Evolutionary conservation across 257 asterid species (phyloP).

Genomic region (Echium plantagineum): DNA sequence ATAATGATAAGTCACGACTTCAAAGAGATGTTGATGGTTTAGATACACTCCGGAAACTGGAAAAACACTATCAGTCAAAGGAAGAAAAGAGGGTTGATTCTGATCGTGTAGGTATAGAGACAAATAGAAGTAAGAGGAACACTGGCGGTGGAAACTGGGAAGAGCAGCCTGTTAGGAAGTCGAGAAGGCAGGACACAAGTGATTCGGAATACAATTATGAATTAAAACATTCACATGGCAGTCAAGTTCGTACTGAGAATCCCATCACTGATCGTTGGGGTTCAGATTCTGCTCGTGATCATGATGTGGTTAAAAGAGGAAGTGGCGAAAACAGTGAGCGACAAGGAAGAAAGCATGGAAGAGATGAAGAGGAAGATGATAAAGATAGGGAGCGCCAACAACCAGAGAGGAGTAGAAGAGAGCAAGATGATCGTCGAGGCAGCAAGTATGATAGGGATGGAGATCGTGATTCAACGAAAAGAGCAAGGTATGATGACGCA

Average conservation of each 20-base stretch:
- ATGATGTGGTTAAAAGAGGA: slow-evolving; percentile 30
- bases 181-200: slow-evolving; percentile 23
- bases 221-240: background rate
- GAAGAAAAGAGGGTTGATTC: slow-evolving; percentile 23
- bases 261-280: slow-evolving; percentile 3
- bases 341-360: slow-evolving; percentile 37
- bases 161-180: slow-evolving; percentile 31
- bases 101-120: slow-evolving; percentile 23
- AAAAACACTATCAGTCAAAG: slow-evolving; percentile 30
- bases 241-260: background rate
- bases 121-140: slow-evolving; percentile 29
- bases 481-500: too few species aligned
- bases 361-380: slow-evolving; percentile 45
- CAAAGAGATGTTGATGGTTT: slow-evolving; percentile 12
- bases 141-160: slow-evolving; percentile 19
- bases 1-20: slow-evolving; percentile 20
- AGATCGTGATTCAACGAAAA: too few species aligned
- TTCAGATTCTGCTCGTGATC: slow-evolving; percentile 23
- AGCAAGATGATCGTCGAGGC: too few species aligned
- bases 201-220: background rate
- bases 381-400: too few species aligned
- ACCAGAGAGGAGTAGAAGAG: too few species aligned
- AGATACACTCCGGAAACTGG: slow-evolving; percentile 39
- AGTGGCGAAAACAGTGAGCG: slow-evolving; percentile 33
- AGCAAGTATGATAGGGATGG: too few species aligned